Conservation (phyloP, 768 basidiomycete species). For the Russula sp. region DNA sequence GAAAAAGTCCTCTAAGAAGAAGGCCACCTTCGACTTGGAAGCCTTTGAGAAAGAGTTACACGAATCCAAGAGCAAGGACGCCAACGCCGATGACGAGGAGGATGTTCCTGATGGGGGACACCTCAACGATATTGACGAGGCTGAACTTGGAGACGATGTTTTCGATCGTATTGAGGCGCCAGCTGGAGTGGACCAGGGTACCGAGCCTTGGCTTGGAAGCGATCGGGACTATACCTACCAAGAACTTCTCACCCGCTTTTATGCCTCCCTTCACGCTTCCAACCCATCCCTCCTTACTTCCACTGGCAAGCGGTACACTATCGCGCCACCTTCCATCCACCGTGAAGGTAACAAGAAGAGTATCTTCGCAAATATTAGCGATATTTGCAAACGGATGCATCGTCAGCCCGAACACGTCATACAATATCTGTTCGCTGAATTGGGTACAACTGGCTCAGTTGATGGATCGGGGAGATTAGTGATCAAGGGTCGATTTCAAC, state of each 20-base stretch:
- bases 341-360: constrained; percentile 97
- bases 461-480: constrained; percentile 90
- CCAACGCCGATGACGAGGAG: constrained; percentile 51
- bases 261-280: constrained; percentile 83
- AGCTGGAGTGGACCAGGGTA: constrained; percentile 66
- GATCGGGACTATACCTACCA: constrained; percentile 96
- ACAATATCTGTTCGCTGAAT: constrained; percentile 93
- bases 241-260: constrained; percentile 95
- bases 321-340: constrained; percentile 91
- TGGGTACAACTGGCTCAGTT: constrained; percentile 96
- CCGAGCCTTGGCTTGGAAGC: constrained; percentile 85
- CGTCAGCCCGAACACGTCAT: constrained; percentile 97
- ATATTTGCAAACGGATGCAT: constrained; percentile 99
- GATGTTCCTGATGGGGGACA: constrained; percentile 62
- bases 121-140: constrained; percentile 69
- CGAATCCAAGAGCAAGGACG: constrained; percentile 60
- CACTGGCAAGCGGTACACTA: constrained; percentile 91
- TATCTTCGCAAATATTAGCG: constrained; percentile 93
- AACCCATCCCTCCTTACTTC: constrained; percentile 88
- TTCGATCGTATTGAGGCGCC: constrained; percentile 56
- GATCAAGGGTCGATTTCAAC: constrained; percentile 97
- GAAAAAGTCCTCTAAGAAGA: constrained; percentile 86
- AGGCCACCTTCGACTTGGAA: constrained; percentile 83
- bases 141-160: constrained; percentile 85
- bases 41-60: constrained; percentile 93